Evolutionary conservation across 2,329 filamentous ascomycete species (phyloP), one percentile per base, ranked within the genome.

Genomic region (Parasarocladium wereldwijsianum): DNA sequence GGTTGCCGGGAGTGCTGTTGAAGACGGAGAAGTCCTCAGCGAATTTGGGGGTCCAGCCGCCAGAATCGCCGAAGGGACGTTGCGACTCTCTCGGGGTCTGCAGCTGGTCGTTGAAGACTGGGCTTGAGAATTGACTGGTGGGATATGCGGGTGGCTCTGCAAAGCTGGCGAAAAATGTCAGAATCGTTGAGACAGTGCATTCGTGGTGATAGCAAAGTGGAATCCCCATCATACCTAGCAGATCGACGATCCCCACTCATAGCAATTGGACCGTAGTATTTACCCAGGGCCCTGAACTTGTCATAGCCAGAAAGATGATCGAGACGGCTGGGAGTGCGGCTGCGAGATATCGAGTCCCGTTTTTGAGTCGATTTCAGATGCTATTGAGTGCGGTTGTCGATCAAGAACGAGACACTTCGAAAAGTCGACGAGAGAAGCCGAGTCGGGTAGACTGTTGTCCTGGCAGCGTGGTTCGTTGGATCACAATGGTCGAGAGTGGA

Each of bases 21-120:
- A 76, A 75, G 43, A 75, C 68, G 37, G 70, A 72, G 43, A 71
- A 75, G 39, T 75, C 70, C 45, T 75, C 68, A 38, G 70, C 68
- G 54, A 73, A 76, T 34, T 60, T 62, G 46, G 70, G 70, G 25
- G 70, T 75, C 62, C 65, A 70, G 40, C 60, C 59, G 39, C 57
- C 55, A 31, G 60, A 47, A 36, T 66, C 60, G 49, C 64, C 52
- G 39, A 64, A 60, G 33, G 52, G 57, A 35, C 54, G 54, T 38
- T 57, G 57, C 40, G 50, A 57, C 33, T 54, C 51, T 46, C 59
- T 65, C 25, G 68, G 69, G 8, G 69, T 75, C 20, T 24, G 28
- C n/a, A n/a, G n/a, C n/a, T n/a, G n/a, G n/a, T n/a, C n/a, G 40
- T 70, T 60, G 49, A 72, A 68, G 35, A 63, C 49, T 31, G 67